Percentiles rank a stretch among this genome's conserved stretches.
Conservation (phyloP, 768 basidiomycete genomes). For the Termitomyces sp. region DNA sequence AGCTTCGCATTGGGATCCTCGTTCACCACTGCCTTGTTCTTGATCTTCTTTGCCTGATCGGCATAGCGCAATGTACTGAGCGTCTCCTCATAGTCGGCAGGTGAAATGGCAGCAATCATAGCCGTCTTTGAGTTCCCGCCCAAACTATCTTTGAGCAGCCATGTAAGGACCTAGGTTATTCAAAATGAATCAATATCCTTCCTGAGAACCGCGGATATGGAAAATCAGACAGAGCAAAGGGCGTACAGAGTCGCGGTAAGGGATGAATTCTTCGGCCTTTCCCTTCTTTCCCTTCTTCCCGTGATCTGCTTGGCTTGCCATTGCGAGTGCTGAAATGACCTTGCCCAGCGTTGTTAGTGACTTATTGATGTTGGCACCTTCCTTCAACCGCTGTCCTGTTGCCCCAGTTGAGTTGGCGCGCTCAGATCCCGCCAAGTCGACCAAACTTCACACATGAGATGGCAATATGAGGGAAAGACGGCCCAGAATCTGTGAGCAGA, state of each 20-base stretch:
- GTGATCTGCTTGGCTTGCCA: constrained; percentile 54
- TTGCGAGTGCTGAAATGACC: constrained; percentile 89
- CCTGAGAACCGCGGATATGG: not conserved
- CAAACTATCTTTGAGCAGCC: constrained; percentile 96
- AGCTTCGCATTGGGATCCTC: constrained; percentile 99
- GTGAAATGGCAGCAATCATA: constrained; percentile 98
- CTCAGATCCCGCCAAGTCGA: constrained; percentile 96
- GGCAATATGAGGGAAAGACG: constrained; percentile 7
- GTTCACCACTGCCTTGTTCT: constrained; percentile 98
- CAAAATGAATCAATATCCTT: not conserved
- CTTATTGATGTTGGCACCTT: constrained; percentile 99
- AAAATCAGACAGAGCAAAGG: constrained; percentile 9
- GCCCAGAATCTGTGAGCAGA: not conserved
- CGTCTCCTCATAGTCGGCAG: constrained; percentile 98
- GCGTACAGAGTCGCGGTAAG: constrained; percentile 90
- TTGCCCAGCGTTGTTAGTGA: constrained; percentile 96
- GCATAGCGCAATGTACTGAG: constrained; percentile 95
- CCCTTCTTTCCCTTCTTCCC: constrained; percentile 86
- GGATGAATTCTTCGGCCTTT: constrained; percentile 87
- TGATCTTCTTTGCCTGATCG: constrained; percentile 99
- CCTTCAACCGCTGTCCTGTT: constrained; percentile 92
- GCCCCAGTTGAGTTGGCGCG: constrained; percentile 97
- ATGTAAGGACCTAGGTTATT: constrained; percentile 75
- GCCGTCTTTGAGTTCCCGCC: constrained; percentile 98
- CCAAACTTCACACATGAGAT: constrained; percentile 47